These are phyloP conservation scores for Pleurotus cornucopiae DNA, from an alignment of 768 basidiomycete species.

Conservation along the genomic window DNA sequence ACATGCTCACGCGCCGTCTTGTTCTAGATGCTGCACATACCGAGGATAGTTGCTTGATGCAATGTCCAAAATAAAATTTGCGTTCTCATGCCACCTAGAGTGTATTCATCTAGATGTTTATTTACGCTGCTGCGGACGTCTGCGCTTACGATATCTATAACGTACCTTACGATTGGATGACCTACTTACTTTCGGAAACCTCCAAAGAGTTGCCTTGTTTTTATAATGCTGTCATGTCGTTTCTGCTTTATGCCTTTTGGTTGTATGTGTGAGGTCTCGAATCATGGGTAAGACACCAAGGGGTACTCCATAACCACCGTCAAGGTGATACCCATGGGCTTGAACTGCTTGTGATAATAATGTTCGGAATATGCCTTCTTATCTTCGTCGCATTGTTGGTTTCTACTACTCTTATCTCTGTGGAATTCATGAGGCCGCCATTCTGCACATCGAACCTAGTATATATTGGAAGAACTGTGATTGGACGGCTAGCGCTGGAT, in stretches of 20 bases:
- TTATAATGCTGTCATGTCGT: too few species aligned
- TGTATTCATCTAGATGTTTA: constrained; percentile 7
- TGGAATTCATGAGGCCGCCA: not conserved
- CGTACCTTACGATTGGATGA: not conserved
- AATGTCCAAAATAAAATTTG: not conserved
- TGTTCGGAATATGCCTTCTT: not conserved
- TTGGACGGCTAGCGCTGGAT: not conserved
- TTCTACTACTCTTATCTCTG: not conserved
- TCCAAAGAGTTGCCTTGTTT: too few species aligned
- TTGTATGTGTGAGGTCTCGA: too few species aligned
- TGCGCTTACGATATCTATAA: constrained; percentile 4
- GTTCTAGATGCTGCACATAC: constrained; percentile 70
- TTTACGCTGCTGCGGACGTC: not conserved
- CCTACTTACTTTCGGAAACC: too few species aligned
- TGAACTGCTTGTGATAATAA: too few species aligned
- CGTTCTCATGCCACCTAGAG: not conserved
- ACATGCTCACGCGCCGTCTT: not conserved
- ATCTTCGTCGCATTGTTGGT: not conserved
- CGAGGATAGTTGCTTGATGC: constrained; percentile 45
- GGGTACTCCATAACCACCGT: too few species aligned
- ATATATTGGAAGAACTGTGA: not conserved
- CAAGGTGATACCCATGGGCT: too few species aligned
- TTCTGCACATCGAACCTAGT: not conserved
- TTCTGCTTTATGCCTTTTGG: too few species aligned
- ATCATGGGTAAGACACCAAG: too few species aligned